Evolutionary conservation across 2,329 filamentous ascomycete species (phyloP).

Genomic region (Stachybotrys chartarum): DNA sequence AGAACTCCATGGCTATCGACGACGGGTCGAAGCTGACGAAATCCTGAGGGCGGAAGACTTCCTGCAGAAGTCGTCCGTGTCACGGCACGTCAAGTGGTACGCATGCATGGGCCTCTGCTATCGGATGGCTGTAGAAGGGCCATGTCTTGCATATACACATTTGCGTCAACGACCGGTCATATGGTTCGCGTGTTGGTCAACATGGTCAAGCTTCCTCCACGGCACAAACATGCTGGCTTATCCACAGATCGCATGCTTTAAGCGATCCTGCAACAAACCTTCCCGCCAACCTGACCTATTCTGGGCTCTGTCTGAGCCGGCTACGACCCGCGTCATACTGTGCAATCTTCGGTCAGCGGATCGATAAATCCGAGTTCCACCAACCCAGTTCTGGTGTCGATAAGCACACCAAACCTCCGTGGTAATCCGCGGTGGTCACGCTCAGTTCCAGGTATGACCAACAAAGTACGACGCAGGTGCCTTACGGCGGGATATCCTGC

Average conservation of each 20-base stretch:
- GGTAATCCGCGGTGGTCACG: not conserved
- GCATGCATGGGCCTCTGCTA: not conserved
- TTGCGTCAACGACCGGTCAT: not conserved
- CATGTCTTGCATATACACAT: not conserved
- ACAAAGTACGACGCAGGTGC: not conserved
- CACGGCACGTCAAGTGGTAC: not conserved
- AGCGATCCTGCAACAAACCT: not conserved
- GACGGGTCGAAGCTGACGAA: not conserved
- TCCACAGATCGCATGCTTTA: not conserved
- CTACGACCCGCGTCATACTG: not conserved
- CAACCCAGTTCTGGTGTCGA: not conserved
- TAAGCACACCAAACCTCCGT: not conserved
- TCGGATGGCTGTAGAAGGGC: not conserved
- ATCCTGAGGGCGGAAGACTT: not conserved
- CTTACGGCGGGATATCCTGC: not conserved
- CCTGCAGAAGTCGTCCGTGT: not conserved
- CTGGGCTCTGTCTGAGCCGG: not conserved
- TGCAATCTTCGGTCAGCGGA: not conserved
- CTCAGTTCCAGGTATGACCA: not conserved
- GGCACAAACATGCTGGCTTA: not conserved
- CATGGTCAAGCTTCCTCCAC: not conserved
- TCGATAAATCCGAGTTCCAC: not conserved
- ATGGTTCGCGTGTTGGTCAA: no score
- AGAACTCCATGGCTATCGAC: not conserved
- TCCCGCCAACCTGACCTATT: not conserved